A percentile compares a stretch with the other conserved stretches of the same genome.
phyloP scores from a whole-genome alignment of 2,329 filamentous ascomycete genomes.

The Geosmithia flava region DNA sequence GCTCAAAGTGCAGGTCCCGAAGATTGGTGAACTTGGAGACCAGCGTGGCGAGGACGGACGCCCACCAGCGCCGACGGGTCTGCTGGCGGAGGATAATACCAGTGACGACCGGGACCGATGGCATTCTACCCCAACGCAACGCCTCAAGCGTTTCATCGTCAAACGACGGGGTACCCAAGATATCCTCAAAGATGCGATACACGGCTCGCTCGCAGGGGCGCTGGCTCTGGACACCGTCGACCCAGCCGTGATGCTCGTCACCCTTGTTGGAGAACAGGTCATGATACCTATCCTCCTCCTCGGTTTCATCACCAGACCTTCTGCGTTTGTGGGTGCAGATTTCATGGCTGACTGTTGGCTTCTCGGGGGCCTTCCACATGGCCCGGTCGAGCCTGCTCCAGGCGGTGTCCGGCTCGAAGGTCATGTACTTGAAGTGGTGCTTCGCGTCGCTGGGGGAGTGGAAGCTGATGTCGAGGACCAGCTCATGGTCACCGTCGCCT shows the following conservation, averaged over 20 bases:
- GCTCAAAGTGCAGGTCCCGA: constrained; percentile 23
- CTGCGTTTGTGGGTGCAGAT: background rate
- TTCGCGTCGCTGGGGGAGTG: background rate
- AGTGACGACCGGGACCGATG: constrained; percentile 6
- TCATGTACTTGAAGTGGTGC: background rate
- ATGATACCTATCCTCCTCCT: background rate
- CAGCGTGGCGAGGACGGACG: constrained; percentile 15
- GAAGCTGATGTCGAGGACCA: background rate
- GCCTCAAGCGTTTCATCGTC: background rate
- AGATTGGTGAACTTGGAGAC: constrained; percentile 20
- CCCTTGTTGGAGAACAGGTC: background rate
- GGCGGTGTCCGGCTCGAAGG: background rate
- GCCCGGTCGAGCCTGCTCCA: background rate
- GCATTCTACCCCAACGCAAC: background rate
- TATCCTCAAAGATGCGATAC: background rate
- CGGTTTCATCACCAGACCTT: background rate
- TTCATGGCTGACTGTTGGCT: too few relatives aligned
- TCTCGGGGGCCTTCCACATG: too few relatives aligned
- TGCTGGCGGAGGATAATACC: constrained; percentile 22
- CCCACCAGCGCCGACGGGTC: constrained; percentile 20
- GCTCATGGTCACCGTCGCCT: too few relatives aligned
- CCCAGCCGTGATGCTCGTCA: background rate
- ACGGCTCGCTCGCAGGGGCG: background rate
- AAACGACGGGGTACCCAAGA: background rate
- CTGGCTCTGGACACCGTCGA: background rate